phyloP scores from a whole-genome alignment of 208 protist species.

The Leishmania turanica region DNA sequence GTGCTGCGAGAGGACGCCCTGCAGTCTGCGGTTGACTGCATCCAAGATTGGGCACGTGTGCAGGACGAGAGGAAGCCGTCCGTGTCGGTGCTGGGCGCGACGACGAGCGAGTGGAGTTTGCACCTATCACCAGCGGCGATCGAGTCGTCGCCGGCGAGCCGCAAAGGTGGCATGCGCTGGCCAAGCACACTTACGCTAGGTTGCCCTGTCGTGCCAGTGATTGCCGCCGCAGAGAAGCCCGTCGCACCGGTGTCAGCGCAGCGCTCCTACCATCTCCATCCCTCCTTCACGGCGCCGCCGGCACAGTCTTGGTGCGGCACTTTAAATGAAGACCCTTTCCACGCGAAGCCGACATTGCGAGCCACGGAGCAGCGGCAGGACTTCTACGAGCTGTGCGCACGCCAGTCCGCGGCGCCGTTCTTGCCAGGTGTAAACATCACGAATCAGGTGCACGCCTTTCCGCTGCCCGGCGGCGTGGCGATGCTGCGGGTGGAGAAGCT shows the following conservation, averaged over 20 bases:
- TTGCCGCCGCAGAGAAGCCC: background rate
- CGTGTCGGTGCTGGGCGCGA: background rate
- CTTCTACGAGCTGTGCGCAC: conserved; percentile 43
- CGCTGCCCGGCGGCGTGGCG: conserved; percentile 29
- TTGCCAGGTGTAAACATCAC: conserved; percentile 31
- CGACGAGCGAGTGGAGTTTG: background rate
- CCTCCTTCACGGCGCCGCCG: background rate
- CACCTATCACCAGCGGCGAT: too few species aligned
- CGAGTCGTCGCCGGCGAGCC: too few species aligned
- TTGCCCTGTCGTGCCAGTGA: background rate
- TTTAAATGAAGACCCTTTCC: background rate
- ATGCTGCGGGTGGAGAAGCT: conserved; percentile 13
- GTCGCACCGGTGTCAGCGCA: background rate
- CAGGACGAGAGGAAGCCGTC: background rate
- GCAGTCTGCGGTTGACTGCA: conserved; percentile 16
- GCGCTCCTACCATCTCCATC: background rate
- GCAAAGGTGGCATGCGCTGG: background rate
- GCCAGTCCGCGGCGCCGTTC: conserved; percentile 20
- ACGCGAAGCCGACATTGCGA: background rate
- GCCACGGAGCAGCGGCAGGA: conserved; percentile 23
- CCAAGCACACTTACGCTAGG: background rate
- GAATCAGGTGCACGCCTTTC: background rate
- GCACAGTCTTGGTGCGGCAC: background rate
- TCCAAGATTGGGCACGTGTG: background rate
- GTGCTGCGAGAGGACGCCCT: conserved; percentile 41